These are phyloP conservation scores for Didymellaceae sp. DNA, from an alignment of 2,329 filamentous ascomycete species.

Conservation along the genomic window DNA sequence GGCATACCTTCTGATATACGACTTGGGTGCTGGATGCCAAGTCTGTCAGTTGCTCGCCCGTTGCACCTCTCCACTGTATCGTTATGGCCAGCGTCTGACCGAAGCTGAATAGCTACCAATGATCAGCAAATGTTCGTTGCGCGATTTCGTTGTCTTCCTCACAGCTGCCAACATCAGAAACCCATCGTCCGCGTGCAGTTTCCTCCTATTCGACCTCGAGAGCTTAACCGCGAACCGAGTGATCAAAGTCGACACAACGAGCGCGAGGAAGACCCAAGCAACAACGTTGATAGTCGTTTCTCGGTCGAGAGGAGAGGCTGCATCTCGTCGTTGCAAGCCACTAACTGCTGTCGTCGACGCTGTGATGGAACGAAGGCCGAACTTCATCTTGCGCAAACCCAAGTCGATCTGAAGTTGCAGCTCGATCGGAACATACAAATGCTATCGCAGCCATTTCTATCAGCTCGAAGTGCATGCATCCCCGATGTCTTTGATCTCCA, in stretches of 20 bases:
- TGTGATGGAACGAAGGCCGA: not conserved
- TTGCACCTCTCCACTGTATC: conserved; percentile 29
- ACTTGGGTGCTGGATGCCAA: conserved; percentile 14
- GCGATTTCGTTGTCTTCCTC: not conserved
- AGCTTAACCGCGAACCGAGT: conserved; percentile 38
- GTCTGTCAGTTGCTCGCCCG: conserved; percentile 22
- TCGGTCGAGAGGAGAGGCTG: conserved; percentile 16
- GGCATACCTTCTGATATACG: conserved; percentile 33
- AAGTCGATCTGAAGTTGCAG: not conserved
- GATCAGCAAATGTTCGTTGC: not conserved
- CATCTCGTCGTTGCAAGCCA: conserved; percentile 20
- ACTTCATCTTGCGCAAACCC: not conserved
- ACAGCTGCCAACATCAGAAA: conserved; percentile 38
- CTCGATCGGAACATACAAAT: not conserved
- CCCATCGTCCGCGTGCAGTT: conserved; percentile 28
- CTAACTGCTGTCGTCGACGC: conserved; percentile 19
- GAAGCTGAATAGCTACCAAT: conserved; percentile 34
- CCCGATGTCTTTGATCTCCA: not conserved
- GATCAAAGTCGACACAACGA: conserved; percentile 29
- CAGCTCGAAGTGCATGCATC: not conserved
- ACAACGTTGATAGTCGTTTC: conserved; percentile 30
- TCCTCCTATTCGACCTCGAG: conserved; percentile 21
- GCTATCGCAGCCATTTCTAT: not conserved
- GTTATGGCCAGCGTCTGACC: conserved; percentile 38
- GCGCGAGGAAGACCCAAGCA: conserved; percentile 37